Base-by-base conservation (phyloP, 1,139 yeast species). In the Saccharomyces uvarum region DNA sequence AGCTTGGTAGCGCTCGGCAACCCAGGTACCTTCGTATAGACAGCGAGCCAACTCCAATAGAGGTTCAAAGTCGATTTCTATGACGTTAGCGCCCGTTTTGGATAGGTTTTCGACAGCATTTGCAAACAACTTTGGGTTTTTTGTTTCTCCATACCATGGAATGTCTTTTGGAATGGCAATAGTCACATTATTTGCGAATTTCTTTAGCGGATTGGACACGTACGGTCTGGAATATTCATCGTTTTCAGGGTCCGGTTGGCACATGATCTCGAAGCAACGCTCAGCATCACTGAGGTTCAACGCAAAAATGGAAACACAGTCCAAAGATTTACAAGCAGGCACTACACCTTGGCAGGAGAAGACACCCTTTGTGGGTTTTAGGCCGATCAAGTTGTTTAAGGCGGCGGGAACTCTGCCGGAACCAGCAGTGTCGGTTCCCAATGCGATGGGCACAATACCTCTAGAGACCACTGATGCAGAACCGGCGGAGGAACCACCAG, bases 371-470 rank as follows among this genome's bases (percentile, higher is more conserved):
- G 97, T 84, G 33, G 99, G 98, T 70, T 93, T 93, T 58, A 93
- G 78, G 13, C 98, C 98, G 60, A 93, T 79, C 63, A 93, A 73
- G 70, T 91, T 91, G 77, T 93, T 93, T 63, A 91, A 77, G 26
- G 90, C 93, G n/a, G 98, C 98, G 27, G 99, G 99, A 31, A 93
- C 98, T 66, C 98, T 80, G 50, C 97, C 97, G 11, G 96, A 88
- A 26, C 99, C 99, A n/a, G 98, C 98, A 48, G 99, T 93, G 68
- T 93, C 99, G 6, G 98, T 91, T 51, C 98, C 98, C 62, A 93
- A 77, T 2, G 97, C 78, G 52, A 91, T 65, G 28, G 98, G 97
- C 16, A 88, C 97, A 54, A 85, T 77, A 54, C 98, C 98, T 62
- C 90, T 77, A 19, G 90, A 90, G 21, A 89, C 97, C 29, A 85